Conservation (phyloP, 208 protist species). For the Crithidia expoeki region DNA sequence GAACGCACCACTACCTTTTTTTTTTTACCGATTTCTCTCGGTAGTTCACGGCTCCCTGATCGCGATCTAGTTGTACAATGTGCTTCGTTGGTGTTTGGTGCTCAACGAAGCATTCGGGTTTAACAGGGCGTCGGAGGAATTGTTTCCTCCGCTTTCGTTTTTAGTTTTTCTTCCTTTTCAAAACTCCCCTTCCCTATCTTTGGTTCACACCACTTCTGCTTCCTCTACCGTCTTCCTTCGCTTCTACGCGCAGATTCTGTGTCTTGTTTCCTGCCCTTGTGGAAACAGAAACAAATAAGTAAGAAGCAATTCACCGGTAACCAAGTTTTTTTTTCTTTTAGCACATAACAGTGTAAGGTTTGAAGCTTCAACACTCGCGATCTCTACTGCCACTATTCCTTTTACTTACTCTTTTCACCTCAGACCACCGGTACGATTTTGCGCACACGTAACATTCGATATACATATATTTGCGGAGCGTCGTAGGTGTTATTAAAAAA, state of each 20-base stretch:
- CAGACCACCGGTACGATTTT: neutral
- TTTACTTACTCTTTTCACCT: neutral
- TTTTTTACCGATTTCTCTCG: no score
- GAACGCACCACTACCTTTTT: no score
- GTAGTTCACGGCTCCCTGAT: no score
- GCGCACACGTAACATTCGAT: neutral
- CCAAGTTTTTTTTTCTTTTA: neutral
- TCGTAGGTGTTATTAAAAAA: neutral
- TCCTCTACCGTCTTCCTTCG: conserved; percentile 8
- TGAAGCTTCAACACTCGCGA: neutral
- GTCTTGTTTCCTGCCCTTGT: neutral
- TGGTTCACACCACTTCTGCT: neutral
- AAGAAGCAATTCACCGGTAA: neutral
- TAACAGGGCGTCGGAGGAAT: no score
- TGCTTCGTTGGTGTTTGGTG: no score
- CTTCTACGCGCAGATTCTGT: neutral
- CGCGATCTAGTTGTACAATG: no score
- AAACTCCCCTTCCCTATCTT: no score
- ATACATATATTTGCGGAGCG: neutral
- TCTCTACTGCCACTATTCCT: neutral
- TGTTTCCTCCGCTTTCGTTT: neutral
- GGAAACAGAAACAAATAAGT: neutral
- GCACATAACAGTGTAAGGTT: neutral
- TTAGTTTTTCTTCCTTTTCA: neutral
- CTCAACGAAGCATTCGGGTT: no score